Evolutionary conservation across 2,329 filamentous ascomycete species (phyloP).

Genomic region (Aspergillus felis): DNA sequence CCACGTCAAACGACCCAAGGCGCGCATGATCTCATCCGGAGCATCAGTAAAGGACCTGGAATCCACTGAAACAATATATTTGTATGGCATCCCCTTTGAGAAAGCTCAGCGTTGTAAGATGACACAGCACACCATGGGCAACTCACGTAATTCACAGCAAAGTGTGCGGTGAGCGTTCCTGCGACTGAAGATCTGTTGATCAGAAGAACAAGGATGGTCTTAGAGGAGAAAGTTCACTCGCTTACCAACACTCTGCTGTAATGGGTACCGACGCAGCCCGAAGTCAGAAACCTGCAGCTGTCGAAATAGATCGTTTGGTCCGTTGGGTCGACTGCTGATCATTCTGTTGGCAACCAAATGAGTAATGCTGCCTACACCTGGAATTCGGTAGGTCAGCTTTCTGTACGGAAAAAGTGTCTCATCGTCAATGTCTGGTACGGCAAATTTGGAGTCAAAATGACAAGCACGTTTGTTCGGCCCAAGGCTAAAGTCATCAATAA

Average conservation of each 20-base stretch:
- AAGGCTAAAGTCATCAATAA: slow-evolving; percentile 30
- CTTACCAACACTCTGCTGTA: slow-evolving; percentile 33
- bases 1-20: slow-evolving; percentile 52
- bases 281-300: slow-evolving; percentile 45
- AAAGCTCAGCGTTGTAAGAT: slow-evolving; percentile 2
- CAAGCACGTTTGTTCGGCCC: slow-evolving; percentile 23
- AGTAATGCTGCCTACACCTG: slow-evolving; percentile 44
- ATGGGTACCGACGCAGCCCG: slow-evolving; percentile 42
- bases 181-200: slow-evolving; percentile 21
- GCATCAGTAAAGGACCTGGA: slow-evolving; percentile 42
- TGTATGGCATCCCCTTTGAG: slow-evolving; percentile 54
- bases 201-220: neutral
- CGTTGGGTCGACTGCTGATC: slow-evolving; percentile 50
- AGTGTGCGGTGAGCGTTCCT: slow-evolving; percentile 44
- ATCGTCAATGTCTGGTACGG: slow-evolving; percentile 28
- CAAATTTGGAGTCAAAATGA: slow-evolving; percentile 23
- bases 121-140: neutral
- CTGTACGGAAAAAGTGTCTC: slow-evolving; percentile 27
- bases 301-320: slow-evolving; percentile 60
- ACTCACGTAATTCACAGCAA: slow-evolving; percentile 47
- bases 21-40: slow-evolving; percentile 39
- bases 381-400: slow-evolving; percentile 31
- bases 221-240: slow-evolving; percentile 1
- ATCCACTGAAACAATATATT: slow-evolving; percentile 52
- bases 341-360: slow-evolving; percentile 56